Base-by-base conservation (phyloP, 2,329 filamentous ascomycete genomes). In the Orbilia blumenaviensis region DNA sequence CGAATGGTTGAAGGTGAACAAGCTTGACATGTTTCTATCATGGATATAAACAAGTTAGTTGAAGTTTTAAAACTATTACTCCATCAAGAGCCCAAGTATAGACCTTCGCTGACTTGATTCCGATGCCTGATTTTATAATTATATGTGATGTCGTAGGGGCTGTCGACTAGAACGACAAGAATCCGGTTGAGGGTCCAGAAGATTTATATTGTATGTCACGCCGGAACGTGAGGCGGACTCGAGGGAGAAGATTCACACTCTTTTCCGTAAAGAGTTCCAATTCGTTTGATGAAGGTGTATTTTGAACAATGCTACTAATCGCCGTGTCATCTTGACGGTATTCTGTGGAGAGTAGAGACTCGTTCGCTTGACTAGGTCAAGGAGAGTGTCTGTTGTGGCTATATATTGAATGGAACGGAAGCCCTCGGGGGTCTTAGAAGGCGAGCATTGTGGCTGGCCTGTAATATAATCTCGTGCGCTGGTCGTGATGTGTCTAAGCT, bases 1-100 rank as follows among this genome's bases (percentile, higher is more conserved):
- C 78, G 97, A 91, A 1, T 92, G 90, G 77, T 97, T 93, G 82
- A 92, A 99, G 0, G 94, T 97, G 82, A 99, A 99, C 79, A 99
- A 92, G 10, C 94, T 97, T 72, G 95, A 94, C 92, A 95, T 96
- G 23, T 34, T 66, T 75, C 62, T 75, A 52, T 10, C 21, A 8
- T 0, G 21, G 3, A n/a, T 18, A 3, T 8, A 25, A 14, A 42
- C 9, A 14, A 9, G 34, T 74, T 23, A 74, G 38, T 38, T 32
- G 2, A 12, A 48, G n/a, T 14, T 62, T 12, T 36, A 21, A 9
- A 18, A 38, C 21, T 5, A n/a, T 18, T 12, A 25, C 3, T 8
- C 5, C 8, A n/a, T 12, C n/a, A 44, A 36, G 6, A 12, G 1
- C 9, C 34, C 34, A 5, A 14, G 9, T 36, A 25, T 16, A 7